Base-by-base conservation (phyloP, 768 basidiomycete genomes). In the Tricholoma saponaceum region DNA sequence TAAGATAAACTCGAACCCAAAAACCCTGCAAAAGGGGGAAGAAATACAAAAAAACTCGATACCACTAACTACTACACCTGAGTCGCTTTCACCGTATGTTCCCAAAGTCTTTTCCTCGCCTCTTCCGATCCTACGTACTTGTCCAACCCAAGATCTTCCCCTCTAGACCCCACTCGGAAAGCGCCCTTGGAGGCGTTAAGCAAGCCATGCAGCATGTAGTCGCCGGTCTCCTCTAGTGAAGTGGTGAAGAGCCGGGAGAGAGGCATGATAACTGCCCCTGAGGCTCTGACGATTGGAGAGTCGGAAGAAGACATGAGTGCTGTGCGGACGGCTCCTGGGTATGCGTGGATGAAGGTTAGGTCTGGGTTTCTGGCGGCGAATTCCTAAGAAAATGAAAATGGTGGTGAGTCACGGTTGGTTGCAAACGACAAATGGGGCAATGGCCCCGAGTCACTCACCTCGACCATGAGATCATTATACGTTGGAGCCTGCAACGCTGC, bases 381-480 rank as follows among this genome's bases (percentile, higher is more conserved):
- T 58, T 69, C 64, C 74, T 74, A 67, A 39, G n/a, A 12, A 39
- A 22, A 23, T 9, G 12, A 20, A 1, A 7, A 32, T 13, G 5
- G 30, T 28, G 13, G 10, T 25, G 2, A 39, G 16, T 23, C 8
- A 39, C 28, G 7, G 43, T 8, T 25, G 7, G 4, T 56, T n/a
- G 28, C 30, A 30, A n/a, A 32, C 5, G 14, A 33, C 1, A 56
- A 56, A 64, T 2, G 5, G 14, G 13, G n/a, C n/a, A n/a, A n/a
- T n/a, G n/a, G n/a, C n/a, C n/a, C n/a, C n/a, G 1, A 8, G 52
- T 56, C 20, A 37, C 56, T 37, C 50, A 80, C 83, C 75, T 81
- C 74, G 47, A 83, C 59, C 78, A 81, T 80, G n/a, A 81, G 62
- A 64, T 84, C 82, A 58, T 75, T 83, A 59, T 83, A 83, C 0